phyloP scores from a whole-genome alignment of 805 yeast species.

The Wickerhamomyces tratensis region DNA sequence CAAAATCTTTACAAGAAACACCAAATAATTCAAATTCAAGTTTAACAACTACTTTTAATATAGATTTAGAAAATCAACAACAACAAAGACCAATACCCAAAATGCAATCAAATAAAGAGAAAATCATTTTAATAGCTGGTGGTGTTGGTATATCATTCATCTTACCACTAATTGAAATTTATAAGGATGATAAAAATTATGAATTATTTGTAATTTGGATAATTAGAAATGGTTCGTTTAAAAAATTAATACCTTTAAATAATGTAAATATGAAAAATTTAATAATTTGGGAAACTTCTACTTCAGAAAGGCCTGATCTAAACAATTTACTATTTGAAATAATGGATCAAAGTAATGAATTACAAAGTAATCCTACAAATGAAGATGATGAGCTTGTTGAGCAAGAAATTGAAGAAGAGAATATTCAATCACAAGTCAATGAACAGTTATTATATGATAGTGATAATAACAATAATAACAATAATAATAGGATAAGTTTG shows the following conservation, averaged over 20 bases:
- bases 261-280: conserved; percentile 1
- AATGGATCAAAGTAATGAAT: background rate
- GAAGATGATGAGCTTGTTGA: too few relatives aligned
- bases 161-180: conserved; percentile 6
- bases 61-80: too few relatives aligned
- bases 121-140: conserved; percentile 12
- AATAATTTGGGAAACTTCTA: conserved; percentile 10
- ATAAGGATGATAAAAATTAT: conserved; percentile 1
- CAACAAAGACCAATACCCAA: too few relatives aligned
- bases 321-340: conserved; percentile 7
- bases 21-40: too few relatives aligned
- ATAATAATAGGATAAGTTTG: too few relatives aligned
- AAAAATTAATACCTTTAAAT: background rate
- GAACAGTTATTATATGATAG: too few relatives aligned
- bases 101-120: background rate
- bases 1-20: too few relatives aligned
- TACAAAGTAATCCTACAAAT: conserved; percentile 4
- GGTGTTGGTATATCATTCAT: conserved; percentile 12
- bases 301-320: conserved; percentile 12
- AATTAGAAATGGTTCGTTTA: conserved; percentile 3
- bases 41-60: too few relatives aligned
- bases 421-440: too few relatives aligned
- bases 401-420: too few relatives aligned
- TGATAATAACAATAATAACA: too few relatives aligned
- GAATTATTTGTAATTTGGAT: conserved; percentile 16